Percentiles rank a stretch among this genome's conserved stretches.
Conservation (phyloP, 2,329 filamentous ascomycete species). For the Ceratocystis papillata region DNA sequence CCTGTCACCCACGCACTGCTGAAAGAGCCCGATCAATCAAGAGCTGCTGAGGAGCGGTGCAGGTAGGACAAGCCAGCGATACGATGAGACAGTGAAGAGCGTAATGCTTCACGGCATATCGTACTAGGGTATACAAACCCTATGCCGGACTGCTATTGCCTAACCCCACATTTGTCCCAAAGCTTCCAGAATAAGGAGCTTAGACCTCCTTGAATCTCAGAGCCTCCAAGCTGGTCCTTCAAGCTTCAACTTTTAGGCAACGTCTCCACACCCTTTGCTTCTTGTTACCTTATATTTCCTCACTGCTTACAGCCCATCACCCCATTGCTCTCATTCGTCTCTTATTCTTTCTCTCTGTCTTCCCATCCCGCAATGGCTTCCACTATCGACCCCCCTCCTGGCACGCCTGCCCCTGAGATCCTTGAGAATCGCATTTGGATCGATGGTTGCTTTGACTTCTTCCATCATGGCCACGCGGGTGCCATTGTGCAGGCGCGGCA, state of each 20-base stretch:
- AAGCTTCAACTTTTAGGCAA: neutral
- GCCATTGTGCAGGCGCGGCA: conserved; percentile 94
- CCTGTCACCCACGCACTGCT: too few species aligned
- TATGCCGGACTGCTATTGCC: too few species aligned
- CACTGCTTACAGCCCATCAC: neutral
- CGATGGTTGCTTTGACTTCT: conserved; percentile 98
- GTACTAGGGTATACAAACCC: too few species aligned
- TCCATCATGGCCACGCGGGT: conserved; percentile 93
- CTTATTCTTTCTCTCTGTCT: neutral
- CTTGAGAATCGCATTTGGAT: conserved; percentile 80
- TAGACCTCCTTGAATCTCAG: conserved; percentile 2
- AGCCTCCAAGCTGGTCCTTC: neutral
- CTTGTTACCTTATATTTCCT: neutral
- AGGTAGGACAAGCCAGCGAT: too few species aligned
- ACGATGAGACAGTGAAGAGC: too few species aligned
- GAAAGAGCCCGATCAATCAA: too few species aligned
- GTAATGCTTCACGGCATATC: too few species aligned
- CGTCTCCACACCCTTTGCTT: too few species aligned
- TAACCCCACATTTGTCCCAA: neutral
- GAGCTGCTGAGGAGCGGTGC: too few species aligned
- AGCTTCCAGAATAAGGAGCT: conserved; percentile 1
- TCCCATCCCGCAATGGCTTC: conserved; percentile 18
- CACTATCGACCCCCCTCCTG: conserved; percentile 30
- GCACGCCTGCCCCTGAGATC: conserved; percentile 44
- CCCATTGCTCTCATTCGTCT: neutral